Conservation (phyloP, 2,329 filamentous ascomycete genomes). For the Colletotrichum lentis region DNA sequence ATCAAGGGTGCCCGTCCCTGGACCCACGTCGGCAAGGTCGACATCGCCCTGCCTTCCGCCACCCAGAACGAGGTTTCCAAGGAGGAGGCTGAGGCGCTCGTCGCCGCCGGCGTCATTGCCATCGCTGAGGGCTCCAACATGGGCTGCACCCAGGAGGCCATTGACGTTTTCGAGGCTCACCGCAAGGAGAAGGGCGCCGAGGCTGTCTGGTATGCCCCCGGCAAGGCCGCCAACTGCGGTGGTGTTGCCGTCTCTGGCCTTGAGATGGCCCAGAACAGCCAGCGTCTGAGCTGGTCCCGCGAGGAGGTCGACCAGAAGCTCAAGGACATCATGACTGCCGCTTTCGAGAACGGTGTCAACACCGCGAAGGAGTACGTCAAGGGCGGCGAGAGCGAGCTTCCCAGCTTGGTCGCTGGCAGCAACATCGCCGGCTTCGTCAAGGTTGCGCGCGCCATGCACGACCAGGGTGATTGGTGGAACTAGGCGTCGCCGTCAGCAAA, state of each 20-base stretch:
- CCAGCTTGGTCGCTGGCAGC: constrained; percentile 88
- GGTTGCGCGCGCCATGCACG: constrained; percentile 92
- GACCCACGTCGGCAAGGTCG: constrained; percentile 87
- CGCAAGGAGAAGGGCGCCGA: constrained; percentile 72
- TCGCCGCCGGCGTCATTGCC: constrained; percentile 79
- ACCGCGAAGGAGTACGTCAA: constrained; percentile 90
- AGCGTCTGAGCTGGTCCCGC: constrained; percentile 82
- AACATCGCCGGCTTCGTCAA: constrained; percentile 99
- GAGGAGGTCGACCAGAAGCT: constrained; percentile 93
- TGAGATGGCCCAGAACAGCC: constrained; percentile 98
- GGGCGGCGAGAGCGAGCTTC: constrained; percentile 81
- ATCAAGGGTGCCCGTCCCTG: constrained; percentile 88
- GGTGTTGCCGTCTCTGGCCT: constrained; percentile 97
- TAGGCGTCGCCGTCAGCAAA: constrained; percentile 17
- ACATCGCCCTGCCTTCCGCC: constrained; percentile 89
- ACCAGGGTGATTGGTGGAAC: constrained; percentile 93
- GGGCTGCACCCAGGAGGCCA: constrained; percentile 96
- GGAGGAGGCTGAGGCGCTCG: constrained; percentile 86
- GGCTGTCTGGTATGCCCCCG: constrained; percentile 94
- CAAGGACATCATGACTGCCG: constrained; percentile 92
- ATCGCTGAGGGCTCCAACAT: constrained; percentile 98
- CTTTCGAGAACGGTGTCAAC: constrained; percentile 87
- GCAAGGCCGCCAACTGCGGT: constrained; percentile 96
- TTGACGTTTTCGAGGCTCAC: constrained; percentile 87
- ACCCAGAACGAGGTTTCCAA: constrained; percentile 97